Evolutionary conservation across 176 grass and related monocot genomes (phyloP), one percentile per base, ranked within the genome.

Genomic region (Triticum timopheevii): DNA sequence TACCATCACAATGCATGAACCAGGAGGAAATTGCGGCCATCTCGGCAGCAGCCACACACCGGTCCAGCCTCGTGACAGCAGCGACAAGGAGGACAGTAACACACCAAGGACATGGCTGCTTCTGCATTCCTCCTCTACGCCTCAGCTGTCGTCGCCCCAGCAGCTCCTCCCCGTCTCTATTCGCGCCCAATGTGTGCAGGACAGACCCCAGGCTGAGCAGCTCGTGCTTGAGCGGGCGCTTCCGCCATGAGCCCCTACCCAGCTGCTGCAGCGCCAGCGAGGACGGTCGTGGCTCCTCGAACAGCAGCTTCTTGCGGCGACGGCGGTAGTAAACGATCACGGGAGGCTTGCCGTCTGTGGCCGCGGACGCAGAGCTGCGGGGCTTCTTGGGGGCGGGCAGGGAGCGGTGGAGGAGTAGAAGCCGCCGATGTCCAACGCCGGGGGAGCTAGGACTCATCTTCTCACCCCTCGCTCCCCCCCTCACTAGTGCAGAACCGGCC

Each of bases 401-500:
- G 92, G 85, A 11, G 87, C 39, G 22, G 93, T 86, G 7, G 93
- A 71, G 65, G 95, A 98, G 87, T 98, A 94, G 81, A 98, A 68
- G 22, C 67, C 87, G 79, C 91, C 92, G 34, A 96, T 36, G 5
- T 36, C 35, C 35, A 0, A 36, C 5, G 35, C 35, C 35, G 35
- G 6, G 35, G 35, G 35, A 36, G 35, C 35, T 0, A 36, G 35
- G 35, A n/a, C n/a, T n/a, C n/a, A n/a, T n/a, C n/a, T n/a, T n/a
- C n/a, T n/a, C n/a, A n/a, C n/a, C n/a, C n/a, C n/a, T n/a, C n/a
- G n/a, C n/a, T n/a, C n/a, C n/a, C n/a, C n/a, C n/a, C 31, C 31
- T 3, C 31, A 33, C 31, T 33, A 33, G 31, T 33, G 31, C 31
- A 33, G 31, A 33, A 33, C 31, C 31, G 31, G 31, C 4, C 1